phyloP scores from a whole-genome alignment of 2,329 filamentous ascomycete genomes.

The Graphilbum ipis-grandicollis region DNA sequence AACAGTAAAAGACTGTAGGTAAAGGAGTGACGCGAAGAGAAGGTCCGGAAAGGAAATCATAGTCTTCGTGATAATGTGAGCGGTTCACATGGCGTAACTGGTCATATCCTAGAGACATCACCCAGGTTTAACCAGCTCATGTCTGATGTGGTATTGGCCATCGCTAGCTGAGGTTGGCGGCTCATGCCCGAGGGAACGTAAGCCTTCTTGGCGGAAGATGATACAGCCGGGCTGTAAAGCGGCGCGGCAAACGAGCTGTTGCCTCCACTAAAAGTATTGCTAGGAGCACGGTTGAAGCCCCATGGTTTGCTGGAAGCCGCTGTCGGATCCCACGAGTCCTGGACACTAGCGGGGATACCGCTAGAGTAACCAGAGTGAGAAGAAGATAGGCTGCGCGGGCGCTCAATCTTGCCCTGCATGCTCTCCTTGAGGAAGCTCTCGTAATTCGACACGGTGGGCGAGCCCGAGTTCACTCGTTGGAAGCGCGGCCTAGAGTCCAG shows the following conservation, averaged over 20 bases:
- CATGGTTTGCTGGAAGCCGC: constrained; percentile 24
- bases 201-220: constrained; percentile 2
- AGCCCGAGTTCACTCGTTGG: constrained; percentile 49
- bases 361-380: constrained; percentile 40
- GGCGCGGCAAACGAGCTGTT: constrained; percentile 25
- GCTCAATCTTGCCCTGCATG: constrained; percentile 43
- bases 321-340: constrained; percentile 36
- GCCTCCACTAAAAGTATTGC: constrained; percentile 36
- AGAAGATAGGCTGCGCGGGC: constrained; percentile 32
- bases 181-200: constrained; percentile 19
- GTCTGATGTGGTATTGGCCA: constrained; percentile 37
- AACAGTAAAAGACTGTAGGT: not conserved
- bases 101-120: constrained; percentile 14
- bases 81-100: no score
- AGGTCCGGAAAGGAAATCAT: not conserved
- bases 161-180: constrained; percentile 31
- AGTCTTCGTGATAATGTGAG: not conserved
- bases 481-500: constrained; percentile 41
- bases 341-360: constrained; percentile 46
- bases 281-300: constrained; percentile 30
- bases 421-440: constrained; percentile 32
- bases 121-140: constrained; percentile 72
- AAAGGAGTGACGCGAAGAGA: not conserved
- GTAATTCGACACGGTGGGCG: constrained; percentile 50
- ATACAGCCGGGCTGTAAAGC: constrained; percentile 17